Conservation (phyloP, 106 monocot species). For the Phalaenopsis aphrodite region DNA sequence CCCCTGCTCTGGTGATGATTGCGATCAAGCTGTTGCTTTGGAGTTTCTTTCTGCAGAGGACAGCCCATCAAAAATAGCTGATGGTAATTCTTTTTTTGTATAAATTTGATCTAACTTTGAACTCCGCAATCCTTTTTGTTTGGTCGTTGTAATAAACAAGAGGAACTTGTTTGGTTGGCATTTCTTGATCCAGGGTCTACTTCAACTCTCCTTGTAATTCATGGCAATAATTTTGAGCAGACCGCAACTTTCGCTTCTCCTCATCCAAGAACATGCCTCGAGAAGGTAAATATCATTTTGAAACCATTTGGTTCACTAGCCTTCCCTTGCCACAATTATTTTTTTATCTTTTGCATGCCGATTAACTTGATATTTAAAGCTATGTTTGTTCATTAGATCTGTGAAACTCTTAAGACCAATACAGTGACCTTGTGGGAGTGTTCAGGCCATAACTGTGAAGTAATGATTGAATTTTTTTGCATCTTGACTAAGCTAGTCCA, state of each 20-base stretch:
- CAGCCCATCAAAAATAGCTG: not conserved
- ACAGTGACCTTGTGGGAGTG: not conserved
- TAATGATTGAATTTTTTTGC: not conserved
- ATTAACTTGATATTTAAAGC: not conserved
- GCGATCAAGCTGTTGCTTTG: not conserved
- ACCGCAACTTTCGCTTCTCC: not conserved
- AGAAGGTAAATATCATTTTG: not conserved
- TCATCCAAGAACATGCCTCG: not conserved
- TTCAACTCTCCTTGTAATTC: not conserved
- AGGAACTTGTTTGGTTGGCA: not conserved
- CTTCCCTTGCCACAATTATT: not conserved
- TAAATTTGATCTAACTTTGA: not conserved
- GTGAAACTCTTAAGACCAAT: not conserved
- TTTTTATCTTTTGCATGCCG: not conserved
- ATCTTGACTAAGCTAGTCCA: not conserved
- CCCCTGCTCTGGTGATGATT: slow-evolving; percentile 3
- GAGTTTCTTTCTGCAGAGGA: slow-evolving; percentile 8
- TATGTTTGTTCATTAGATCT: not conserved
- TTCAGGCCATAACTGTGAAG: not conserved
- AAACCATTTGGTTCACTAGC: not conserved
- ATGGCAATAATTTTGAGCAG: not conserved
- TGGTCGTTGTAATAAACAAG: slow-evolving; percentile 2
- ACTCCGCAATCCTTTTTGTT: not conserved
- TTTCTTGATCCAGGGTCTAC: slow-evolving; percentile 3
- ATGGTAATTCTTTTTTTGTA: slow-evolving; percentile 3